Evolutionary conservation across 495 filamentous ascomycete species (phyloP).

Genomic region (Friedmanniomyces simplex): DNA sequence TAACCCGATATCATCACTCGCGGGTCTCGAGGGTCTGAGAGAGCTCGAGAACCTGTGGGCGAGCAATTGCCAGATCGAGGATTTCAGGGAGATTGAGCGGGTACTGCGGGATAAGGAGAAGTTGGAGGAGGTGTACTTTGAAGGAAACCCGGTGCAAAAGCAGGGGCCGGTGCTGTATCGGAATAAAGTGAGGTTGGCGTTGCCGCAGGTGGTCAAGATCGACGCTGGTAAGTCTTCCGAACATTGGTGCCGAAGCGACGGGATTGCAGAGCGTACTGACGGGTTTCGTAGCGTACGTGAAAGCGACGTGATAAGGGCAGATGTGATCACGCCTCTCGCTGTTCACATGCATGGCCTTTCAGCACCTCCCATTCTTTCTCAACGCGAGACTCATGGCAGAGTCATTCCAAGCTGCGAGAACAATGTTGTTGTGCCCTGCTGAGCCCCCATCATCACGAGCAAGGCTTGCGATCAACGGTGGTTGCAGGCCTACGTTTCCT

Average conservation of each 20-base stretch:
- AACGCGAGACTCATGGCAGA: too few species aligned
- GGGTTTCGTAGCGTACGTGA: background rate
- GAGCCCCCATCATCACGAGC: too few species aligned
- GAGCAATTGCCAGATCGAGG: slow-evolving; percentile 70
- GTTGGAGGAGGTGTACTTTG: slow-evolving; percentile 90
- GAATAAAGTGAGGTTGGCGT: slow-evolving; percentile 79
- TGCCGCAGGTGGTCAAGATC: slow-evolving; percentile 84
- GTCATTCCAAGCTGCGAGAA: too few species aligned
- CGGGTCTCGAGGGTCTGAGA: slow-evolving; percentile 55
- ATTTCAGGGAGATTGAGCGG: slow-evolving; percentile 74
- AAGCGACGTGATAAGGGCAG: background rate
- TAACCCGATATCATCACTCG: slow-evolving; percentile 69
- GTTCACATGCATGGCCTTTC: too few species aligned
- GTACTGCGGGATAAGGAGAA: slow-evolving; percentile 67
- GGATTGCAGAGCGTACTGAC: background rate
- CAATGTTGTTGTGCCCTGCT: too few species aligned
- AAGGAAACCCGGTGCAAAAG: slow-evolving; percentile 84
- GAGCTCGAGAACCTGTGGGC: slow-evolving; percentile 89
- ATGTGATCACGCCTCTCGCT: background rate
- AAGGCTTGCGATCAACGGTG: too few species aligned
- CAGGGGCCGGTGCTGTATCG: slow-evolving; percentile 67
- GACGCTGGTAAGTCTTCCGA: slow-evolving; percentile 74
- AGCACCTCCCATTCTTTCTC: too few species aligned
- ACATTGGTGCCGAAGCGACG: background rate
- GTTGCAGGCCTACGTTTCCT: too few species aligned